Conservation (phyloP, 441 rosid genomes). For the Macaranga tanarius region DNA sequence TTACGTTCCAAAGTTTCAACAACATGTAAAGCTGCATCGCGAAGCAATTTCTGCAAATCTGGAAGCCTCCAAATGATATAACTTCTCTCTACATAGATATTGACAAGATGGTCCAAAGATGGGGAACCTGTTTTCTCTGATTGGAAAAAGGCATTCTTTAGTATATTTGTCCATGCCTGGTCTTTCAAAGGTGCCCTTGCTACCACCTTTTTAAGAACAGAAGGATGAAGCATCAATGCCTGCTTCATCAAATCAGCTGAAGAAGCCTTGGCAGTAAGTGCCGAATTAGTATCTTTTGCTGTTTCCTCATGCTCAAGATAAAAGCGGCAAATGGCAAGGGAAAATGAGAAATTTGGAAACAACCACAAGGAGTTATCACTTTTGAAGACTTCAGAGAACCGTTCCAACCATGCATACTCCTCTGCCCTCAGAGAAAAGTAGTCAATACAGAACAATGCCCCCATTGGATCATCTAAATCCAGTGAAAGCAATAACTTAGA, state of each 20-base stretch:
- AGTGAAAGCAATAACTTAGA: conserved; percentile 81
- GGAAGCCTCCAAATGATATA: conserved; percentile 91
- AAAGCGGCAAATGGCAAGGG: conserved; percentile 79
- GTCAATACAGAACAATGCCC: conserved; percentile 86
- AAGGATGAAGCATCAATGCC: conserved; percentile 88
- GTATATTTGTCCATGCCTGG: conserved; percentile 65
- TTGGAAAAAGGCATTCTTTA: conserved; percentile 56
- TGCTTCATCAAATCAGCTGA: conserved; percentile 79
- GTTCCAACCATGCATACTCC: conserved; percentile 80
- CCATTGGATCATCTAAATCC: conserved; percentile 80
- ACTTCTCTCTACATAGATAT: conserved; percentile 75
- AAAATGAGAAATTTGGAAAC: conserved; percentile 80
- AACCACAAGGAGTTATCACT: conserved; percentile 79
- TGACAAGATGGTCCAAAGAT: conserved; percentile 77
- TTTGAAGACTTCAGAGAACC: conserved; percentile 67
- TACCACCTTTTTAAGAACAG: conserved; percentile 68
- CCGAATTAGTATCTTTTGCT: conserved; percentile 28
- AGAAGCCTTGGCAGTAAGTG: conserved; percentile 46
- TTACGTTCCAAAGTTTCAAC: conserved; percentile 56
- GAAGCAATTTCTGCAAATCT: conserved; percentile 69
- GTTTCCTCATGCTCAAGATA: conserved; percentile 59
- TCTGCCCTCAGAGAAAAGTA: conserved; percentile 86
- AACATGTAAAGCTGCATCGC: conserved; percentile 49
- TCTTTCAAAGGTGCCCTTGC: conserved; percentile 84
- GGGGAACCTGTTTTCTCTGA: conserved; percentile 65